A percentile compares a stretch with the other conserved stretches of the same genome.
phyloP scores from a whole-genome alignment of 768 basidiomycete genomes.

The Naganishia kalamii region DNA sequence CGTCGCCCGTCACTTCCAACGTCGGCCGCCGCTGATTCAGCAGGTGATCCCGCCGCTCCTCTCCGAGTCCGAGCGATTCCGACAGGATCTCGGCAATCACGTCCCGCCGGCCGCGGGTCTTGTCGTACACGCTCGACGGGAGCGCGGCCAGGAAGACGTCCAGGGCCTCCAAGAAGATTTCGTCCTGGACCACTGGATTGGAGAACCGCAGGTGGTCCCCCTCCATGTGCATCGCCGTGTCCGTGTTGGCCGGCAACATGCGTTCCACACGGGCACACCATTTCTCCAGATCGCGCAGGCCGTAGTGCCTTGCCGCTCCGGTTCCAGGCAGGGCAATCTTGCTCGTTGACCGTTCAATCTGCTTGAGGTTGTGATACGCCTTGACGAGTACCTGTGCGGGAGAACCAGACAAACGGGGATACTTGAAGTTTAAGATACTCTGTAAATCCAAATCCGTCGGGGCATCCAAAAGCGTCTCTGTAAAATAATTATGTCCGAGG shows the following conservation, averaged over 20 bases:
- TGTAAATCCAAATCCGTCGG: constrained; percentile 64
- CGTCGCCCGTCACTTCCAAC: constrained; percentile 53
- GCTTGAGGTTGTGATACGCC: constrained; percentile 61
- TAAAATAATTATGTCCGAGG: constrained; percentile 77
- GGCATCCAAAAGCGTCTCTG: constrained; percentile 59
- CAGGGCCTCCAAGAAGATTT: constrained; percentile 76
- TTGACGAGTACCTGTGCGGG: constrained; percentile 55
- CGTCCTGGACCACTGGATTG: constrained; percentile 73
- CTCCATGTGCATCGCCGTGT: constrained; percentile 44
- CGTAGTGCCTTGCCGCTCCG: constrained; percentile 38
- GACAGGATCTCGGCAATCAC: constrained; percentile 56
- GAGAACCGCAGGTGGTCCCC: constrained; percentile 50
- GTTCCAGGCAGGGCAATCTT: constrained; percentile 9
- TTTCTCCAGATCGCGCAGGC: constrained; percentile 71
- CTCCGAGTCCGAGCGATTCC: constrained; percentile 60
- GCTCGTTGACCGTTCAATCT: neutral
- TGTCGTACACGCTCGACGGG: constrained; percentile 29
- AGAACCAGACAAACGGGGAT: constrained; percentile 56
- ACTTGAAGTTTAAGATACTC: constrained; percentile 63
- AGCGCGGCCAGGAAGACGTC: constrained; percentile 72
- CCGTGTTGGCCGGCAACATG: constrained; percentile 52
- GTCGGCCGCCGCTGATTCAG: constrained; percentile 62
- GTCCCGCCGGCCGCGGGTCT: constrained; percentile 21
- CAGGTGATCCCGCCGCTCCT: constrained; percentile 66
- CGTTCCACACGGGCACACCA: constrained; percentile 68